Conservation (phyloP, 192 early-diverging fungal genomes). For the Umbelopsis sp. region DNA sequence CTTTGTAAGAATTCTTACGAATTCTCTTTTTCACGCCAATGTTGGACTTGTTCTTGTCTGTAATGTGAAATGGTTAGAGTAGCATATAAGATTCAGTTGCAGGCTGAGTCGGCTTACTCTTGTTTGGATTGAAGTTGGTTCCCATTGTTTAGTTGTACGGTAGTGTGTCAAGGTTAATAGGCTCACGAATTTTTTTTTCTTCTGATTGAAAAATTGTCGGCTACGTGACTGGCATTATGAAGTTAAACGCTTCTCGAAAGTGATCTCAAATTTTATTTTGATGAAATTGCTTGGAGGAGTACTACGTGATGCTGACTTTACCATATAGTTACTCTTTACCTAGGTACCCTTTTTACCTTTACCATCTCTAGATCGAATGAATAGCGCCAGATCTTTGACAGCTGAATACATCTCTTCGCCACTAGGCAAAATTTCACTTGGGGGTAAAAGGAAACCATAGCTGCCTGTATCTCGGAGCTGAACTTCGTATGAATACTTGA, state of each 20-base stretch:
- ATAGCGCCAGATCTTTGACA: constrained; percentile 36
- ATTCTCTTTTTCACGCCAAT: constrained; percentile 22
- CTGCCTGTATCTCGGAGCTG: constrained; percentile 47
- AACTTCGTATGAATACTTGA: constrained; percentile 52
- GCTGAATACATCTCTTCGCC: constrained; percentile 47
- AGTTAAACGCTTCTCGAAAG: neutral
- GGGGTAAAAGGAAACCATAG: constrained; percentile 52
- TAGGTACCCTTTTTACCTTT: constrained; percentile 16
- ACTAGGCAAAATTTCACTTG: constrained; percentile 46
- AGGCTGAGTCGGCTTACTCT: neutral
- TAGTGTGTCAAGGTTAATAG: too few species aligned
- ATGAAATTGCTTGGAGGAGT: neutral
- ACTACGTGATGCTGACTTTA: neutral
- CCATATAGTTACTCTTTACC: neutral
- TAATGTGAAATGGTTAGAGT: neutral
- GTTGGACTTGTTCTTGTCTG: constrained; percentile 1
- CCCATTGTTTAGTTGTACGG: neutral
- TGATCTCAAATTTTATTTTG: neutral
- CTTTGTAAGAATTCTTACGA: constrained; percentile 25
- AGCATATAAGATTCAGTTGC: neutral
- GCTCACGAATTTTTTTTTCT: constrained; percentile 12
- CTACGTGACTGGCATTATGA: neutral
- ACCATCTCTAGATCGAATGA: constrained; percentile 30
- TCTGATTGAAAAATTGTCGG: neutral
- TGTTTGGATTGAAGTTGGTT: constrained; percentile 19